Evolutionary conservation across 139 green algal species (phyloP).

Genomic region (Picochlorum costavermella): DNA sequence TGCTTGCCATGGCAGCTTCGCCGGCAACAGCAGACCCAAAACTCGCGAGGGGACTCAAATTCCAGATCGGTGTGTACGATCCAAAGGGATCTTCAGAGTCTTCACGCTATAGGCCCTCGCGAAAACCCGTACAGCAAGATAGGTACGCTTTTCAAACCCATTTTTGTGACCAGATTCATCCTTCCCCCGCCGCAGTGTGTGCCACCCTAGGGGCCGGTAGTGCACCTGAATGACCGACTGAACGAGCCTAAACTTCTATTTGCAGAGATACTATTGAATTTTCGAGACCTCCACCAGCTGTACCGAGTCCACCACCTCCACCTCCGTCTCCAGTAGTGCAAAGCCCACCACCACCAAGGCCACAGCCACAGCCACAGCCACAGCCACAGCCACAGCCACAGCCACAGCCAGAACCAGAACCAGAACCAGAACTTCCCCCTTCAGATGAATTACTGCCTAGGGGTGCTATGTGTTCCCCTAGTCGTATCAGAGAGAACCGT

Average conservation of each 20-base stretch:
- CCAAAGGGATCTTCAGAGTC: slow-evolving; percentile 1
- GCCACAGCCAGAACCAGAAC: not conserved
- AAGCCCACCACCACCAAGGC: not conserved
- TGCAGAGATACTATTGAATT: not conserved
- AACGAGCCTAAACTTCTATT: not conserved
- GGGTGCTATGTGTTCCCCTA: not conserved
- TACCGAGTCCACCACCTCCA: slow-evolving; percentile 4
- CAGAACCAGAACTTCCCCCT: not conserved
- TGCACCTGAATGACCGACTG: no score
- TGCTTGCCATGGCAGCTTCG: not conserved
- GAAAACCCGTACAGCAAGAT: not conserved
- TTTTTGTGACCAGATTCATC: no score
- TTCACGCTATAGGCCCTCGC: slow-evolving; percentile 2
- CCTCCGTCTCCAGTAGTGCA: not conserved
- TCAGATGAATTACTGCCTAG: not conserved
- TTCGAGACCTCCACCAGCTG: slow-evolving; percentile 4
- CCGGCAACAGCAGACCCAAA: not conserved
- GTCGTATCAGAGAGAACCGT: not conserved
- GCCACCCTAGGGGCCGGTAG: no score
- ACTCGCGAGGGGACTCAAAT: not conserved
- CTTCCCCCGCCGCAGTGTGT: no score
- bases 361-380: not conserved
- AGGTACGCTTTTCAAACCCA: not conserved
- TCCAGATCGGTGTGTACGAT: slow-evolving; percentile 7
- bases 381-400: not conserved